These are phyloP conservation scores for Sanghuangporus baumii DNA, from an alignment of 1,284 basidiomycete species.

Conservation along the genomic window DNA sequence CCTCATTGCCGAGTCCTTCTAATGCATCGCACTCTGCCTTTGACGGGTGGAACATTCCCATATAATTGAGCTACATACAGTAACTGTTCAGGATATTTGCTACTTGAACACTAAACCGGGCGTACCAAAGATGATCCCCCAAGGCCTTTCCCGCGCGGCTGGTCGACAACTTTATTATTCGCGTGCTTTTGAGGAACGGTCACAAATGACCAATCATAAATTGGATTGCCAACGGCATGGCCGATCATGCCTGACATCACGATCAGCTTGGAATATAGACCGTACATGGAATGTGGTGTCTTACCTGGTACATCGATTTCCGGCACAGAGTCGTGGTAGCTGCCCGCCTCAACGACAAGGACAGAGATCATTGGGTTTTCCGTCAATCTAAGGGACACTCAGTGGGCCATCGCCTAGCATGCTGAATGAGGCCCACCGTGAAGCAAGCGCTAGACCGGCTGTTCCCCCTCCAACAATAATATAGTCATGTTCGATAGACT, in stretches of 20 bases:
- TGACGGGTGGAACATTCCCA: slow-evolving; percentile 4
- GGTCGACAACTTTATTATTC: slow-evolving; percentile 1
- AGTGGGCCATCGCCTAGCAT: neutral
- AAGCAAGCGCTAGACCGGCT: slow-evolving; percentile 35
- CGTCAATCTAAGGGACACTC: neutral
- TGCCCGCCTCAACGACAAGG: slow-evolving; percentile 8
- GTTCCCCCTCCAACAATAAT: slow-evolving; percentile 44
- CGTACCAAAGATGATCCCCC: slow-evolving; percentile 10
- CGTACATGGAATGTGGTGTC: neutral
- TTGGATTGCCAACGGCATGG: slow-evolving; percentile 4
- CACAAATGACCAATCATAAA: neutral
- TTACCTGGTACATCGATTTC: slow-evolving; percentile 10
- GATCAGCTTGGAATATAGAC: neutral
- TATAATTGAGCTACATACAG: slow-evolving; percentile 6
- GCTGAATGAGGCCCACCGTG: slow-evolving; percentile 21
- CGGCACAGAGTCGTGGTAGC: neutral
- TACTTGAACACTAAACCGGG: neutral
- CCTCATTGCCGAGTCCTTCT: slow-evolving; percentile 17
- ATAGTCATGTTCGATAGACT: slow-evolving; percentile 31
- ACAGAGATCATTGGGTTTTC: slow-evolving; percentile 3
- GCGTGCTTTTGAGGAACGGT: slow-evolving; percentile 8
- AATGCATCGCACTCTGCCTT: slow-evolving; percentile 12
- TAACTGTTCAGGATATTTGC: neutral
- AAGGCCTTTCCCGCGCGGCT: slow-evolving; percentile 5
- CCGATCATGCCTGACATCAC: neutral